Percentiles rank a stretch among this genome's conserved stretches.
These are phyloP conservation scores for Macrocybe gigantea DNA, from an alignment of 768 basidiomycete genomes.

Conservation along the genomic window DNA sequence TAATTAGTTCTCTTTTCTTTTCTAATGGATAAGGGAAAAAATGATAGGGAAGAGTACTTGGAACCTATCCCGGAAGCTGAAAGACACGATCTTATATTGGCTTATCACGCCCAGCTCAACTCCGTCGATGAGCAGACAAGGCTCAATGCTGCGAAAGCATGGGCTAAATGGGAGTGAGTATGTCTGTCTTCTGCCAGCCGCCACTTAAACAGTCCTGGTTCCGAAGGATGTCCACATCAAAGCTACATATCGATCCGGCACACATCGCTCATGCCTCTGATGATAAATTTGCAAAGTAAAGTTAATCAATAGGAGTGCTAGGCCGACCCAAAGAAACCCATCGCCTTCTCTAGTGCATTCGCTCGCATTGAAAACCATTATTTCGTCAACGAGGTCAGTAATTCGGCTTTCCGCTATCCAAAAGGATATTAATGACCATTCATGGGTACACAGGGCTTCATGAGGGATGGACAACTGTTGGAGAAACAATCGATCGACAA, in stretches of 20 bases:
- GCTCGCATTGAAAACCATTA: slow-evolving; percentile 90
- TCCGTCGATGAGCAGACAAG: slow-evolving; percentile 63
- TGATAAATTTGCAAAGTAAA: slow-evolving; percentile 73
- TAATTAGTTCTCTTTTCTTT: too few relatives aligned
- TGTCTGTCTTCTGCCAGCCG: not conserved
- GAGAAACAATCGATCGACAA: slow-evolving; percentile 82
- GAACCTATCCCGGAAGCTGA: slow-evolving; percentile 77
- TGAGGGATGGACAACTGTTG: slow-evolving; percentile 84
- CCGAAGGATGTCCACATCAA: slow-evolving; percentile 76
- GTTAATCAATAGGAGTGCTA: slow-evolving; percentile 6
- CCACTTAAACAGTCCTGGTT: not conserved
- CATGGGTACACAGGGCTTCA: slow-evolving; percentile 57
- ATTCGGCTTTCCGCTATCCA: not conserved
- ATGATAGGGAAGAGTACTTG: slow-evolving; percentile 73
- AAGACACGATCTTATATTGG: slow-evolving; percentile 72
- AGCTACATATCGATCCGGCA: slow-evolving; percentile 61
- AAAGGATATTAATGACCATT: too few relatives aligned
- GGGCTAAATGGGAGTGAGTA: slow-evolving; percentile 88
- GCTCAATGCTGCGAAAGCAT: slow-evolving; percentile 71
- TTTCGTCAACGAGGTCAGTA: slow-evolving; percentile 70
- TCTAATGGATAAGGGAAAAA: not conserved
- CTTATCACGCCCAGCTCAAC: slow-evolving; percentile 79
- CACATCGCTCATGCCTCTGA: slow-evolving; percentile 64
- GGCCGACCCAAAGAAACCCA: not conserved
- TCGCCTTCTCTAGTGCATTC: slow-evolving; percentile 54